Evolutionary conservation across 257 asterid genomes (phyloP).

Genomic region (Penstemon newberryi): DNA sequence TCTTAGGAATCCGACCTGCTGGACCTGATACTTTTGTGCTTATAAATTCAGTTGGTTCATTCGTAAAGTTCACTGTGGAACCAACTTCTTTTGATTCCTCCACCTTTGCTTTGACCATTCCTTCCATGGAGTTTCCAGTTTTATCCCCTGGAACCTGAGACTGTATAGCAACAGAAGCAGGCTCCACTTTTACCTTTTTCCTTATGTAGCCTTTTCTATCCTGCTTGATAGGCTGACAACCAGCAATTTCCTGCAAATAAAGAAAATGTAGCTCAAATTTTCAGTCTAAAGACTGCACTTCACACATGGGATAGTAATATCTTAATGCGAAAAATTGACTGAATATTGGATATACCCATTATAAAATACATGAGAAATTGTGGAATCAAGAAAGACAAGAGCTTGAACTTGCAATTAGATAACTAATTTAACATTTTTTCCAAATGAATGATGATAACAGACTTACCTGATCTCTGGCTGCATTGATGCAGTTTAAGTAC

Average conservation of each 20-base stretch:
- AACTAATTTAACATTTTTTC: conserved; percentile 7
- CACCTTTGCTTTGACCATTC: conserved; percentile 27
- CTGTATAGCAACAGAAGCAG: conserved; percentile 37
- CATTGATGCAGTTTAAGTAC: conserved; percentile 45
- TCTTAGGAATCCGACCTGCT: conserved; percentile 21
- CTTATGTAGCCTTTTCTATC: conserved; percentile 40
- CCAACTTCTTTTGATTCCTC: conserved; percentile 38
- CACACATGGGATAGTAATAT: neutral
- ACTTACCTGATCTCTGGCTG: conserved; percentile 55
- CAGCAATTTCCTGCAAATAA: conserved; percentile 11
- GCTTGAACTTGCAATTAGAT: conserved; percentile 1
- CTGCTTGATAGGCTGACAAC: conserved; percentile 42
- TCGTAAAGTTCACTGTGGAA: conserved; percentile 25
- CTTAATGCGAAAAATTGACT: neutral
- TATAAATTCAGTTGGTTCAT: conserved; percentile 33
- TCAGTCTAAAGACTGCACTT: conserved; percentile 3
- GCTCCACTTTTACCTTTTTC: conserved; percentile 44
- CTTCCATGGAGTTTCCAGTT: conserved; percentile 31
- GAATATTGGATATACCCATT: neutral
- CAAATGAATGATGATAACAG: neutral
- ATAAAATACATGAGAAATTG: conserved; percentile 6
- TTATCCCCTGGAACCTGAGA: conserved; percentile 36
- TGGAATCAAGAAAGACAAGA: conserved; percentile 2
- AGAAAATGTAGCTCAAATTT: conserved; percentile 8
- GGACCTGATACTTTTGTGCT: conserved; percentile 20